Conservation (phyloP, 1,284 basidiomycete species). For the Pseudozyma sp. region DNA sequence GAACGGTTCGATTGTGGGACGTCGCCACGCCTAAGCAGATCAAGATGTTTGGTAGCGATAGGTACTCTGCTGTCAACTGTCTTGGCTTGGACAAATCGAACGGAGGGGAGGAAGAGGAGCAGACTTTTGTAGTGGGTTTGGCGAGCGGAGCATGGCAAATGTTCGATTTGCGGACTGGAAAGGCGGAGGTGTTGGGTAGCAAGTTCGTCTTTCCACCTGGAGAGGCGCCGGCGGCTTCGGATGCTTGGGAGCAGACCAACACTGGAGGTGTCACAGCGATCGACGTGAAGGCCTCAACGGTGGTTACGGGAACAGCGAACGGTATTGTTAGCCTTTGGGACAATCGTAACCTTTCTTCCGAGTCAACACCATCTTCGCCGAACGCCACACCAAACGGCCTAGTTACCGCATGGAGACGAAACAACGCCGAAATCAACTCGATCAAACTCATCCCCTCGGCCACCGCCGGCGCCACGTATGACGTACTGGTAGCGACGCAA, state of each 20-base stretch:
- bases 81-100: slow-evolving; percentile 65
- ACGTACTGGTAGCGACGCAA: slow-evolving; percentile 47
- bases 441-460: slow-evolving; percentile 2
- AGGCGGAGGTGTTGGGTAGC: slow-evolving; percentile 71
- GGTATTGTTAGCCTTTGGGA: slow-evolving; percentile 77
- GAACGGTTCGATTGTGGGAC: slow-evolving; percentile 81
- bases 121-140: slow-evolving; percentile 72
- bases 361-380: not conserved
- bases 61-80: slow-evolving; percentile 71
- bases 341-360: slow-evolving; percentile 71
- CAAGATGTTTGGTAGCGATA: slow-evolving; percentile 65
- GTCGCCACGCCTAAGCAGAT: slow-evolving; percentile 73
- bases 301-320: slow-evolving; percentile 77
- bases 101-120: slow-evolving; percentile 22
- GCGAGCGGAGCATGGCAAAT: slow-evolving; percentile 75
- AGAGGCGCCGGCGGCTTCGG: slow-evolving; percentile 65
- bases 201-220: slow-evolving; percentile 56
- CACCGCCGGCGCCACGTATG: not conserved
- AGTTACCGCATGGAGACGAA: slow-evolving; percentile 30
- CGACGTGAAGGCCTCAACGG: slow-evolving; percentile 65
- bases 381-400: slow-evolving; percentile 16
- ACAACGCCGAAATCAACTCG: slow-evolving; percentile 31
- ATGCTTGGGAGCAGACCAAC: slow-evolving; percentile 74
- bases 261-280: slow-evolving; percentile 57
- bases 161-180: slow-evolving; percentile 75